Evolutionary conservation across 2,329 filamentous ascomycete species (phyloP).

Genomic region (Monilinia fructigena): DNA sequence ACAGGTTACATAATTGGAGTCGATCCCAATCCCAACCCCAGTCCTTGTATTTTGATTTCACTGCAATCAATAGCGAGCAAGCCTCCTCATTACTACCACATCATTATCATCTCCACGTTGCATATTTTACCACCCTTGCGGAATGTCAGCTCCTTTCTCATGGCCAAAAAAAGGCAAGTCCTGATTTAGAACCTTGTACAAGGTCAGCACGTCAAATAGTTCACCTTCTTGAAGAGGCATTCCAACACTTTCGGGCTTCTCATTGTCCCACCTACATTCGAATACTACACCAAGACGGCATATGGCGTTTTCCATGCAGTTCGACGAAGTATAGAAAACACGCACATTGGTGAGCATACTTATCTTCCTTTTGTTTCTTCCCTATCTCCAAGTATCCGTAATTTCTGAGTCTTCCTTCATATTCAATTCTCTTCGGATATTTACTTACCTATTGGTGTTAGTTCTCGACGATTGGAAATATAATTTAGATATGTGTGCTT

Average conservation of each 20-base stretch:
- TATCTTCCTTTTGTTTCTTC: not conserved
- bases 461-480: constrained; percentile 38
- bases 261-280: constrained; percentile 44
- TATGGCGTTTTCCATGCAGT: constrained; percentile 38
- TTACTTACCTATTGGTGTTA: not conserved
- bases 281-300: constrained; percentile 42
- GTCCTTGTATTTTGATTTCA: constrained; percentile 32
- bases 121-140: constrained; percentile 37
- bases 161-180: constrained; percentile 26
- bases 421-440: not conserved
- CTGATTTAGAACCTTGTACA: constrained; percentile 38
- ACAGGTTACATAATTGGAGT: constrained; percentile 36
- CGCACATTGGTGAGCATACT: constrained; percentile 28
- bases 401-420: not conserved
- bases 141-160: constrained; percentile 34
- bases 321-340: constrained; percentile 36
- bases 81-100: constrained; percentile 36
- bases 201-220: constrained; percentile 42
- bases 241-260: constrained; percentile 45
- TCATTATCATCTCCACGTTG: constrained; percentile 38
- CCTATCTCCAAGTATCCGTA: not conserved
- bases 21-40: constrained; percentile 32
- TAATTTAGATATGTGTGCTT: constrained; percentile 35
- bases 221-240: constrained; percentile 42
- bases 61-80: constrained; percentile 28